A percentile compares a stretch with the other conserved stretches of the same genome.
phyloP scores from a whole-genome alignment of 805 yeast species.

The Saturnispora gosingensis region DNA sequence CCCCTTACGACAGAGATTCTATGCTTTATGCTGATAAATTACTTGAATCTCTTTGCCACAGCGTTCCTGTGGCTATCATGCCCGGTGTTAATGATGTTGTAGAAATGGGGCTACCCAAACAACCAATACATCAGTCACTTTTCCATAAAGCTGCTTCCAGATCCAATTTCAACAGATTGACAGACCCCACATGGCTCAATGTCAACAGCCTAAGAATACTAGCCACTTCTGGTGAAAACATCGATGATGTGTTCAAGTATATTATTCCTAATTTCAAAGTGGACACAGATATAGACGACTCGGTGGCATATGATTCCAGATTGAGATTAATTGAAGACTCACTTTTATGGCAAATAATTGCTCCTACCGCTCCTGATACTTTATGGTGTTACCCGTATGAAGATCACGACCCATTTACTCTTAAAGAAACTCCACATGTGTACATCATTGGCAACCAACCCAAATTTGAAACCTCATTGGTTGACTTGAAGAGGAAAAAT shows the following conservation, averaged over 20 bases:
- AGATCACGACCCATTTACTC: conserved; percentile 68
- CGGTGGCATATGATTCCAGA: conserved; percentile 28
- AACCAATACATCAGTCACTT: conserved; percentile 73
- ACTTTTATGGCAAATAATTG: conserved; percentile 73
- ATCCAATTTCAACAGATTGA: conserved; percentile 34
- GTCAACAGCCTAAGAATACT: conserved; percentile 47
- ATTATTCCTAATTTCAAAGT: conserved; percentile 33
- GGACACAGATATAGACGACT: conserved; percentile 19
- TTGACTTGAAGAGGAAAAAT: conserved; percentile 29
- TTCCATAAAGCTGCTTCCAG: conserved; percentile 35
- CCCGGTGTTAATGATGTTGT: conserved; percentile 86
- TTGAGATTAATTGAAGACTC: conserved; percentile 56
- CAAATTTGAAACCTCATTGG: conserved; percentile 38
- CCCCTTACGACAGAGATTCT: conserved; percentile 41
- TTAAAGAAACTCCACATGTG: conserved; percentile 77
- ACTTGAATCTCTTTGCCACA: conserved; percentile 43
- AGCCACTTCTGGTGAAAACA: conserved; percentile 79
- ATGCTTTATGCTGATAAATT: conserved; percentile 50
- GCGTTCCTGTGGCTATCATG: conserved; percentile 66
- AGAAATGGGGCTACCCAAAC: conserved; percentile 82
- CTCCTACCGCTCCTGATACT: conserved; percentile 96
- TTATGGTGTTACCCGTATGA: conserved; percentile 80
- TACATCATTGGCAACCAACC: conserved; percentile 83
- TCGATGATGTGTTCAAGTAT: conserved; percentile 70
- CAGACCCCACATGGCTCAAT: conserved; percentile 73